Base-by-base conservation (phyloP, 2,329 filamentous ascomycete genomes). In the Balansia obtecta region DNA sequence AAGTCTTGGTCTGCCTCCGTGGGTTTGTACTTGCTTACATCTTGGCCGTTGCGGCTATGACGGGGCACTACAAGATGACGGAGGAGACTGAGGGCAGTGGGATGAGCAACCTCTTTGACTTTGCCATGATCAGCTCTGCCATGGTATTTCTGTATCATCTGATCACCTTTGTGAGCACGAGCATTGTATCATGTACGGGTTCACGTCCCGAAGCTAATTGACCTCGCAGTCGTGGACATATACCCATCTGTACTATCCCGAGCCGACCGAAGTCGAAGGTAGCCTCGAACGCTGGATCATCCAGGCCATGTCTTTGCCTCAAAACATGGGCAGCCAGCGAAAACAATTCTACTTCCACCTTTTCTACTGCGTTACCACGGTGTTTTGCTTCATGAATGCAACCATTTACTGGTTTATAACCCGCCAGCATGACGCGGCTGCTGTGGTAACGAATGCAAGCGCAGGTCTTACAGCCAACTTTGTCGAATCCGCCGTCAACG, bases 331-430 rank as follows among this genome's bases (percentile, higher is more conserved):
- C 8, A 67, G 58, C 47, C 65, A 66, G n/a, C 63, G 65, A 38
- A 68, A 70, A 39, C 70, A 70, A 27, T 71, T 72, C 56, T 65
- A 66, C 56, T 77, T 77, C 56, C 75, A 71, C 50, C 52, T 77
- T 59, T 76, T 74, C 59, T 76, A 76, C 60, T 71, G 70, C 1
- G 55, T 66, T 11, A 63, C 68, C 1, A 68, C 69, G 16, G 70
- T 75, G 20, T 74, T 73, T 49, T 58, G 67, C 18, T 71, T 77
- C 51, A 68, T 75, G 63, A 77, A 76, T 56, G 71, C 71, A 12
- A 61, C 70, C 50, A 65, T 75, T 30, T 78, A 75, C 65, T 78
- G 73, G 71, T 63, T 68, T 54, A 60, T 71, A 20, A 69, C 65
- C 1, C 60, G 64, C 3, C 62, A 57, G 15, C 60, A 67, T 9